These are phyloP conservation scores for Diaporthe sp. DNA, from an alignment of 2,329 filamentous ascomycete genomes.

Conservation along the genomic window DNA sequence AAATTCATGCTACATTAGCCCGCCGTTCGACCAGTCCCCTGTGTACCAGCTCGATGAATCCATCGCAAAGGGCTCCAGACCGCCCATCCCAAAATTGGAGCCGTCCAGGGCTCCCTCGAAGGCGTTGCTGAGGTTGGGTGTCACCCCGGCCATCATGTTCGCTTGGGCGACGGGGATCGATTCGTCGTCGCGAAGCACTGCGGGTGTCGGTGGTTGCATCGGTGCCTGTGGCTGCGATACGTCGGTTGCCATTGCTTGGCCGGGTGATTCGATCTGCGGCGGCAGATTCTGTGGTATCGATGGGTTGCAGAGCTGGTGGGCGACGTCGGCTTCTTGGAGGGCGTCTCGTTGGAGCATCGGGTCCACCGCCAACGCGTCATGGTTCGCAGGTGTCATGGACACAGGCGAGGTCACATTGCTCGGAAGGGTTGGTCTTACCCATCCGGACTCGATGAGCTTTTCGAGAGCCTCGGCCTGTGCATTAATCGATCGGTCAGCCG, in stretches of 20 bases:
- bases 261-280: slow-evolving; percentile 28
- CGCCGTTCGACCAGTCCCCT: slow-evolving; percentile 40
- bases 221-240: slow-evolving; percentile 41
- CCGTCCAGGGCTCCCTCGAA: slow-evolving; percentile 53
- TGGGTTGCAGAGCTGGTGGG: slow-evolving; percentile 41
- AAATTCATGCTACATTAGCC: slow-evolving; percentile 31
- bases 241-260: slow-evolving; percentile 43
- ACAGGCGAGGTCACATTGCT: slow-evolving; percentile 41
- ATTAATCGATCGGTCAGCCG: neutral
- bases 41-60: slow-evolving; percentile 43
- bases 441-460: slow-evolving; percentile 62
- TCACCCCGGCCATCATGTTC: slow-evolving; percentile 41
- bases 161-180: slow-evolving; percentile 37
- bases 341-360: slow-evolving; percentile 42
- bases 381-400: slow-evolving; percentile 33
- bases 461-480: slow-evolving; percentile 61
- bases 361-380: slow-evolving; percentile 38
- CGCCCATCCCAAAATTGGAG: slow-evolving; percentile 49
- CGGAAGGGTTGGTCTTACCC: slow-evolving; percentile 47
- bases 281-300: slow-evolving; percentile 40
- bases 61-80: slow-evolving; percentile 46
- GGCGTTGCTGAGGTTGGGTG: slow-evolving; percentile 50
- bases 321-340: slow-evolving; percentile 42
- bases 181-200: slow-evolving; percentile 40
- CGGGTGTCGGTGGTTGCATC: slow-evolving; percentile 37